phyloP scores from a whole-genome alignment of 768 basidiomycete genomes.

The Coprinopsis cinerea region DNA sequence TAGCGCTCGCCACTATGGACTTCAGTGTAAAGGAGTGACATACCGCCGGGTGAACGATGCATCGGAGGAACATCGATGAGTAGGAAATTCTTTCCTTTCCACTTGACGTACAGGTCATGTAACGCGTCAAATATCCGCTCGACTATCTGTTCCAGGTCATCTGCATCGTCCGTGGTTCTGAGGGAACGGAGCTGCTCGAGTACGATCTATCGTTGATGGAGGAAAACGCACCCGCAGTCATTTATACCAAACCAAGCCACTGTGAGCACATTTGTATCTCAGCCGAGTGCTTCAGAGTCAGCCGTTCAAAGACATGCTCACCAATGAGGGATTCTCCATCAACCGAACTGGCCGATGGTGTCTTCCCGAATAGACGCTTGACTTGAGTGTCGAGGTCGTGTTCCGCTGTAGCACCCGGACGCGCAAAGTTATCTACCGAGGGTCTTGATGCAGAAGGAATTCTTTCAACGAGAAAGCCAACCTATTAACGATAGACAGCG shows the following conservation, averaged over 20 bases:
- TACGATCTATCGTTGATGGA: background rate
- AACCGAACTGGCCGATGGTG: background rate
- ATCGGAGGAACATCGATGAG: slow-evolving; percentile 6
- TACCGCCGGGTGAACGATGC: slow-evolving; percentile 3
- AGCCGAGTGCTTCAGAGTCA: background rate
- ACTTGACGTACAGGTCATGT: slow-evolving; percentile 3
- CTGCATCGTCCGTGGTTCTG: background rate
- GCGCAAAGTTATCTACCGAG: background rate
- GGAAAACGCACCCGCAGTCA: slow-evolving; percentile 2
- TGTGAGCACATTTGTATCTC: background rate
- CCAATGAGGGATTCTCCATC: background rate
- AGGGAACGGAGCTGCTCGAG: background rate
- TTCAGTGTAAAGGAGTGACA: background rate
- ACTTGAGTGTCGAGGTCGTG: background rate
- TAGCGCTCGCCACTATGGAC: background rate
- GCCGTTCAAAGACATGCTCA: background rate
- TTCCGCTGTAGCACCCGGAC: background rate
- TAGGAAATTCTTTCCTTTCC: background rate
- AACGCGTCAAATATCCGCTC: background rate
- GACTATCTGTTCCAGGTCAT: background rate
- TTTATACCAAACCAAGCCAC: slow-evolving; percentile 5
- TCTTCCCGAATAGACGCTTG: background rate
- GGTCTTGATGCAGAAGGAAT: background rate
- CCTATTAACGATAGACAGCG: background rate
- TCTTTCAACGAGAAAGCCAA: background rate